phyloP scores from a whole-genome alignment of 768 basidiomycete species.

The Leucosporidium scottii region DNA sequence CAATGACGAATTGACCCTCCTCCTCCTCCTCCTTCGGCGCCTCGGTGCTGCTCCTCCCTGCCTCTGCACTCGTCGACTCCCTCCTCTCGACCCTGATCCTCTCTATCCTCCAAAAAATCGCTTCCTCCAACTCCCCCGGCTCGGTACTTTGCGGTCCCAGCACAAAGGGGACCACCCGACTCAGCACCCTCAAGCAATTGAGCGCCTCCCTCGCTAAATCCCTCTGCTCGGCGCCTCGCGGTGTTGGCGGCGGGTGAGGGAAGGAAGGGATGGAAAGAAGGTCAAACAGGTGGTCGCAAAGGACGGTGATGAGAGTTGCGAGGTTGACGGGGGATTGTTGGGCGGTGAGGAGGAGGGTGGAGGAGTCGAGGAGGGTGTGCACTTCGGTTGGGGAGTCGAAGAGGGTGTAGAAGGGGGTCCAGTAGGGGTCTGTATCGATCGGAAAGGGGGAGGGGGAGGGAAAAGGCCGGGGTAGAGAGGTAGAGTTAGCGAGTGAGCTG shows the following conservation, averaged over 20 bases:
- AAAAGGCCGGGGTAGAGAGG: not conserved
- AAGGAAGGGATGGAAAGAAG: conserved; percentile 12
- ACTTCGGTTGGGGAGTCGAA: conserved; percentile 13
- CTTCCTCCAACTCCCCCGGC: conserved; percentile 65
- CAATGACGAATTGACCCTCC: conserved; percentile 70
- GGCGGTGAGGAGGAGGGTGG: conserved; percentile 7
- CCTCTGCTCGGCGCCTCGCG: not conserved
- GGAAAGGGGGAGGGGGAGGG: not conserved
- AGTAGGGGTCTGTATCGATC: conserved; percentile 17
- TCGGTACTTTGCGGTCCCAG: conserved; percentile 50
- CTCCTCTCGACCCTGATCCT: conserved; percentile 45
- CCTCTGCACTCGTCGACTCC: conserved; percentile 32
- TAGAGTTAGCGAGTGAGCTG: not conserved
- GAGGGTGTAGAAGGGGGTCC: conserved; percentile 20
- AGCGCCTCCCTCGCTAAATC: conserved; percentile 72
- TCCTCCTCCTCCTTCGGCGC: not conserved
- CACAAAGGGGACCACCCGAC: conserved; percentile 80
- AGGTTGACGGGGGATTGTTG: conserved; percentile 14
- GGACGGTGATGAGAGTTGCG: conserved; percentile 24
- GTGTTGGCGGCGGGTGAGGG: not conserved
- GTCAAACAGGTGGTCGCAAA: conserved; percentile 9
- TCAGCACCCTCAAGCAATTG: conserved; percentile 84
- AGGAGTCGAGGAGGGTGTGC: conserved; percentile 20
- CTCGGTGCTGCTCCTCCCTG: conserved; percentile 9
- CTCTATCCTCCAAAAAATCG: conserved; percentile 72